These are phyloP conservation scores for Podaxis sp. DNA, from an alignment of 768 basidiomycete species.

Conservation along the genomic window DNA sequence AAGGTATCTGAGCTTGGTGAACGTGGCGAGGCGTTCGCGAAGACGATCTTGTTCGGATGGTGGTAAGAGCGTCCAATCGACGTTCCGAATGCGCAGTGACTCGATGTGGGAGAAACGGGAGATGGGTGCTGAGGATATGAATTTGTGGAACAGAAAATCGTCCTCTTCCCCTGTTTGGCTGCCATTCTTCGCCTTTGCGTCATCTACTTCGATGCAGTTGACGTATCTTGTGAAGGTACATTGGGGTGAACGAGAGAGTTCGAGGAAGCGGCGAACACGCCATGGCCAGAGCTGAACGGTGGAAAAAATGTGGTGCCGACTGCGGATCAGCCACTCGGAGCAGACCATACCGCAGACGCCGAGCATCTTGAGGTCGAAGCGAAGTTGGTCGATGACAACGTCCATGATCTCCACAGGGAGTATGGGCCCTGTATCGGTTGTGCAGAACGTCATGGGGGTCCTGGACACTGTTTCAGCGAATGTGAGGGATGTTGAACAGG, in stretches of 20 bases:
- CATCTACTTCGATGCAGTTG: conserved; percentile 27
- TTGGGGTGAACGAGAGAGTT: conserved; percentile 17
- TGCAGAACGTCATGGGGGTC: background rate
- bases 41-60: conserved; percentile 18
- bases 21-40: conserved; percentile 19
- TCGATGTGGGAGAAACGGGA: conserved; percentile 20
- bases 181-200: conserved; percentile 8
- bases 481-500: background rate
- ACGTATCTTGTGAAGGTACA: conserved; percentile 28
- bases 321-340: conserved; percentile 29
- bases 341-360: conserved; percentile 29
- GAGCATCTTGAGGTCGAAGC: conserved; percentile 22
- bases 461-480: background rate
- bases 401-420: conserved; percentile 33
- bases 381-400: conserved; percentile 31
- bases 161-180: background rate
- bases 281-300: conserved; percentile 29
- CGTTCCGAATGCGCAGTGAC: conserved; percentile 23
- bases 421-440: conserved; percentile 11
- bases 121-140: conserved; percentile 19
- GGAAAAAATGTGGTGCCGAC: conserved; percentile 30
- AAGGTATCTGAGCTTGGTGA: conserved; percentile 21
- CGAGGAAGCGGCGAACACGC: conserved; percentile 23
- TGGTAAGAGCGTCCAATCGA: conserved; percentile 28
- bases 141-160: conserved; percentile 16